Percentiles rank a stretch among this genome's conserved stretches.
These are phyloP conservation scores for Colletotrichum chrysophilum DNA, from an alignment of 2,329 filamentous ascomycete species.

Conservation along the genomic window DNA sequence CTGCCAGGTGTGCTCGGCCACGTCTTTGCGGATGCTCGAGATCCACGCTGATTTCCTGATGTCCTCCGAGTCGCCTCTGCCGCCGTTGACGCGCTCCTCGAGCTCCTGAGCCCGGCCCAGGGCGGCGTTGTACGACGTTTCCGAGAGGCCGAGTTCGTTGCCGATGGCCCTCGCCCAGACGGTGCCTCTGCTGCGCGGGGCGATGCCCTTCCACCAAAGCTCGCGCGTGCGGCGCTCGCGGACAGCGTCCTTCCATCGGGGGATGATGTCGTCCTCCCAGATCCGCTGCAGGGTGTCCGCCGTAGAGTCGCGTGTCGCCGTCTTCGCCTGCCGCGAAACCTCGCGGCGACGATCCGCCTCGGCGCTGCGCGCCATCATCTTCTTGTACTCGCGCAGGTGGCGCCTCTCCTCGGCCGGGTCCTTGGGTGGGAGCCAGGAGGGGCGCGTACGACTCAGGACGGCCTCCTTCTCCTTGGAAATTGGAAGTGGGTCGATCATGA, in stretches of 20 bases:
- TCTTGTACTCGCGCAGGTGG: conserved; percentile 85
- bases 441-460: conserved; percentile 78
- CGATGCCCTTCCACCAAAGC: conserved; percentile 83
- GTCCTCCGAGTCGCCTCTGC: conserved; percentile 59
- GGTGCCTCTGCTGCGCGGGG: conserved; percentile 69
- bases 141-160: conserved; percentile 72
- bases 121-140: conserved; percentile 73
- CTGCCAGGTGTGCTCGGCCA: conserved; percentile 67
- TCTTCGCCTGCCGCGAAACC: conserved; percentile 54
- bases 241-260: conserved; percentile 76
- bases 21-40: conserved; percentile 67
- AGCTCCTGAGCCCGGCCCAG: conserved; percentile 69
- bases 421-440: conserved; percentile 86
- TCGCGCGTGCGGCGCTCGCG: conserved; percentile 73
- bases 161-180: conserved; percentile 77
- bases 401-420: conserved; percentile 89
- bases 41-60: conserved; percentile 65
- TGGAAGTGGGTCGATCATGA: conserved; percentile 84
- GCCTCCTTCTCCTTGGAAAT: conserved; percentile 88
- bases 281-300: conserved; percentile 62
- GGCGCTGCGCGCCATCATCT: conserved; percentile 74
- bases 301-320: conserved; percentile 58
- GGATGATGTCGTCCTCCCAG: conserved; percentile 80
- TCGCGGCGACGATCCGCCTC: conserved; percentile 67
- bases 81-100: conserved; percentile 59